A percentile compares a stretch with the other conserved stretches of the same genome.
Evolutionary conservation across 176 grass and related monocot genomes (phyloP).

Genomic region (Pharus latifolius): DNA sequence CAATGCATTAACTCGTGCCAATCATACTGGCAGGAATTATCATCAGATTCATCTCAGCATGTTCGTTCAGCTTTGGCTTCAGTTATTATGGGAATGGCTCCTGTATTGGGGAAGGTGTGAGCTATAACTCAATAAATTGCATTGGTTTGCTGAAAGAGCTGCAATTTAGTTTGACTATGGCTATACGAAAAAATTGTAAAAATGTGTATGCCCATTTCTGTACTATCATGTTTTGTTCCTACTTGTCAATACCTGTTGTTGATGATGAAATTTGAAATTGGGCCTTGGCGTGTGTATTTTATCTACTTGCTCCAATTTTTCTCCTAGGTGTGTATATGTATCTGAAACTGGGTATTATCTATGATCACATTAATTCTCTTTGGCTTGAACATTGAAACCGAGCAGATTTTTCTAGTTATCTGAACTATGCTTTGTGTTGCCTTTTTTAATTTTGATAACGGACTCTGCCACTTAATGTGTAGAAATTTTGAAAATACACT

Average conservation of each 20-base stretch:
- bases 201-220: background rate
- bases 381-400: too few species aligned
- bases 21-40: conserved; percentile 41
- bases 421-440: background rate
- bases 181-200: background rate
- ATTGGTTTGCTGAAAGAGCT: background rate
- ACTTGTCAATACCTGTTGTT: background rate
- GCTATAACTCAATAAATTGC: background rate
- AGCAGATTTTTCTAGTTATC: background rate
- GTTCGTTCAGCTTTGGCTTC: conserved; percentile 81
- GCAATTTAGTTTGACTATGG: background rate
- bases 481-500: background rate
- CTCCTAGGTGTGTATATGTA: background rate
- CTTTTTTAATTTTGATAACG: background rate
- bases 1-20: background rate
- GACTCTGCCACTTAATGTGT: background rate
- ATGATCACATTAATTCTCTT: background rate
- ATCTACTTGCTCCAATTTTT: background rate
- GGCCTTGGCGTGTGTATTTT: background rate
- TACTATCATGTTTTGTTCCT: background rate
- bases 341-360: background rate
- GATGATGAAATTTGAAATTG: background rate
- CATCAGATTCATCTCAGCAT: conserved; percentile 79
- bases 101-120: conserved; percentile 64
- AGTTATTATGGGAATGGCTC: conserved; percentile 87